A percentile compares a stretch with the other conserved stretches of the same genome.
phyloP scores from a whole-genome alignment of 2,329 filamentous ascomycete genomes.

The Diaporthe sp. region DNA sequence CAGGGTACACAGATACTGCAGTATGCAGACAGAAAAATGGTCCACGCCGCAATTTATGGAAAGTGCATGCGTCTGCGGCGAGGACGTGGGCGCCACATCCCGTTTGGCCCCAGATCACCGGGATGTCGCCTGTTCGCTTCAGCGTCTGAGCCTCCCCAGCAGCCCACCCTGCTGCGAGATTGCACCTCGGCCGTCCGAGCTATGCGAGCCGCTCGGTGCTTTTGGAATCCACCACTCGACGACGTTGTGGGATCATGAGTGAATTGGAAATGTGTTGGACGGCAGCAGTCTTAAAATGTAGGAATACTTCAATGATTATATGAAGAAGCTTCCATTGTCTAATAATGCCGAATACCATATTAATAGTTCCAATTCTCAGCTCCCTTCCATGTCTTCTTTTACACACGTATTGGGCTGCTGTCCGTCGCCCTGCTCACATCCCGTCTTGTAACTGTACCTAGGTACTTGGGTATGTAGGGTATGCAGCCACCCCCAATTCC shows the following conservation, averaged over 20 bases:
- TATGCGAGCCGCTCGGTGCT: slow-evolving; percentile 1
- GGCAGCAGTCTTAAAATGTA: neutral
- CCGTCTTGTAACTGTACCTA: neutral
- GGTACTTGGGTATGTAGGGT: no score
- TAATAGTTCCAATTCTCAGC: neutral
- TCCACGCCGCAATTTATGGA: neutral
- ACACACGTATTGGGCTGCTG: neutral
- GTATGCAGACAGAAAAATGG: neutral
- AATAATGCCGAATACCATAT: neutral
- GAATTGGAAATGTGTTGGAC: neutral
- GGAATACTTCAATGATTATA: neutral
- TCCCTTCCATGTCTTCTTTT: neutral
- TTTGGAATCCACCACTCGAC: neutral
- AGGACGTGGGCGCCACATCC: slow-evolving; percentile 5
- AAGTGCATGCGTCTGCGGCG: slow-evolving; percentile 4
- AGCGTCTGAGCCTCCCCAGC: slow-evolving; percentile 1
- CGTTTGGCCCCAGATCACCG: neutral
- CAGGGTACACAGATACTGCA: neutral
- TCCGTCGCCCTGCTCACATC: neutral
- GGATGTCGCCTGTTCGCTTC: slow-evolving; percentile 4
- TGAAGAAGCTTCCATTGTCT: no score
- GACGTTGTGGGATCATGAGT: neutral
- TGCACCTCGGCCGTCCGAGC: slow-evolving; percentile 13
- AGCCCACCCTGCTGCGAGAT: slow-evolving; percentile 1
- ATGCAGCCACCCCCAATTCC: neutral